These are phyloP conservation scores for Penicillium dipodomyicola DNA, from an alignment of 495 filamentous ascomycete genomes.

Conservation along the genomic window DNA sequence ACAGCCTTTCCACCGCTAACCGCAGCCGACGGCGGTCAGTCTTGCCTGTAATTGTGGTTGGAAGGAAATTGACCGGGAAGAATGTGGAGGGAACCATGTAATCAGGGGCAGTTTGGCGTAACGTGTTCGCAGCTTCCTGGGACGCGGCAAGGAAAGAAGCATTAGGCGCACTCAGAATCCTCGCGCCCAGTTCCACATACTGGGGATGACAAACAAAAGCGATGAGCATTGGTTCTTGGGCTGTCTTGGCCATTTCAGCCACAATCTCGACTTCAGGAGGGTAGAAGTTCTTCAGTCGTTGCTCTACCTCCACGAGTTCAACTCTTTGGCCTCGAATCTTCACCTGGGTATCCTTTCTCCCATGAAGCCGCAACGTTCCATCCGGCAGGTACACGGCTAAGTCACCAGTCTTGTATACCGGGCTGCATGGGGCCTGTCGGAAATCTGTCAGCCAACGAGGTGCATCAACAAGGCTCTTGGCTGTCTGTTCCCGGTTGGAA, in stretches of 20 bases:
- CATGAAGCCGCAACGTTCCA: conserved; percentile 1
- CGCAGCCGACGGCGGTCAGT: background rate
- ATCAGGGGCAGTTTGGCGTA: background rate
- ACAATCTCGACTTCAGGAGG: background rate
- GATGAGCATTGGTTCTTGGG: background rate
- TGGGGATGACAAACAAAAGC: background rate
- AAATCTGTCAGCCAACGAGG: background rate
- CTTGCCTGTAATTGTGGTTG: conserved; percentile 1
- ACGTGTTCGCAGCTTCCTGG: background rate
- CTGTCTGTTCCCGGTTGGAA: conserved; percentile 17
- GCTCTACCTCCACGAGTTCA: conserved; percentile 45
- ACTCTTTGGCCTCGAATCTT: conserved; percentile 48
- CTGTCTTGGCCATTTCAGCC: background rate
- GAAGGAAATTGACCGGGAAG: background rate
- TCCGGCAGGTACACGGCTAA: background rate
- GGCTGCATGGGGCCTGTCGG: background rate
- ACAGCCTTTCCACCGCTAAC: background rate
- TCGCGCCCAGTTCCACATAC: background rate
- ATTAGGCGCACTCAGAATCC: background rate
- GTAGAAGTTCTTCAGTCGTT: conserved; percentile 1
- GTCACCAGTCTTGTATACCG: conserved; percentile 6
- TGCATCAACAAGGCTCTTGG: background rate
- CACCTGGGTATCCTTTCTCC: conserved; percentile 33
- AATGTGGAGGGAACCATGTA: conserved; percentile 1
- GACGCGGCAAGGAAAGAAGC: background rate